Evolutionary conservation across 148 eudicot genomes (phyloP), one percentile per base, ranked within the genome.

Genomic region (Linanthus parryae): DNA sequence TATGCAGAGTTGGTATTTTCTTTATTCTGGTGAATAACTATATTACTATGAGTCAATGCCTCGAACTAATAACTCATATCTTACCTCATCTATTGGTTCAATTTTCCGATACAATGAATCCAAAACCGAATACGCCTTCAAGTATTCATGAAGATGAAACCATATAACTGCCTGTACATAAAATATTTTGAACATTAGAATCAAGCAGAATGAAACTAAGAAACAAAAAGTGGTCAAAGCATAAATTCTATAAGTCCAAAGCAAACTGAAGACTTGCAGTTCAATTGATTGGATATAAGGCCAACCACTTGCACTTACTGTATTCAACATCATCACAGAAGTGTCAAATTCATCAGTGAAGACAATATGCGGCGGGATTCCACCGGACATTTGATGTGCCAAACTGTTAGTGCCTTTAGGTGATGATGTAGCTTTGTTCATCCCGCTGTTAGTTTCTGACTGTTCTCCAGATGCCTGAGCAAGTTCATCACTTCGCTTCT

Each of bases 11-110:
- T n/a, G n/a, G n/a, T n/a, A n/a, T n/a, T n/a, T n/a, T n/a, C n/a
- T n/a, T n/a, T n/a, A n/a, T n/a, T n/a, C n/a, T n/a, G n/a, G n/a
- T n/a, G n/a, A n/a, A n/a, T n/a, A n/a, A n/a, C n/a, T n/a, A n/a
- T n/a, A n/a, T n/a, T n/a, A n/a, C n/a, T n/a, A n/a, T n/a, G n/a
- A n/a, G n/a, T n/a, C n/a, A n/a, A n/a, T n/a, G n/a, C n/a, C n/a
- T n/a, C n/a, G n/a, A n/a, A 8, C 15, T 18, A 30, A 23, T 23
- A 53, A 8, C 21, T 3, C 4, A 9, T 12, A 52, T 7, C 49
- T 13, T 71, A 92, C 99, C 96, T 92, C 94, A 52, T 84, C 87
- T 59, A 87, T 77, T n/a, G 94, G 94, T 70, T 71, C 90, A 65
- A 92, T 79, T 64, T 79, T 84, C 64, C 80, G 90, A 82, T 73